Conservation (phyloP, 169 alveolate genomes). For the Eimeria sp. region DNA sequence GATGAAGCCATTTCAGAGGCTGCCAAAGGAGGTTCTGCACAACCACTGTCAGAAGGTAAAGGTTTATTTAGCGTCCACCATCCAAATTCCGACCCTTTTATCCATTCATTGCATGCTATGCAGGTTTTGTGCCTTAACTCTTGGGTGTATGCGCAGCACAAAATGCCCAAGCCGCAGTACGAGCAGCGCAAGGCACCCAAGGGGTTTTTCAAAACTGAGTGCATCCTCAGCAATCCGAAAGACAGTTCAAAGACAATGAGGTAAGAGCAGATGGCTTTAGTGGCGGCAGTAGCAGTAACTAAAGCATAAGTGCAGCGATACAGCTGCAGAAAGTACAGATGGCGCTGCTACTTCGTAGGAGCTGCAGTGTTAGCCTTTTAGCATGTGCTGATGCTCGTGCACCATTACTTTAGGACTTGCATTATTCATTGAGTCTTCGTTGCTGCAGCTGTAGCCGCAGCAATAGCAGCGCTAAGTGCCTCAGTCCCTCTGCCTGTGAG, state of each 20-base stretch:
- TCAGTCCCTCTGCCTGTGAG: background rate
- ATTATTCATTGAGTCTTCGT: too few relatives aligned
- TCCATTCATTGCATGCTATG: background rate
- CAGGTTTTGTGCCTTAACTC: background rate
- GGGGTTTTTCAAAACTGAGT: conserved; percentile 52
- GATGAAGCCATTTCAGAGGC: conserved; percentile 75
- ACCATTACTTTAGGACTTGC: background rate
- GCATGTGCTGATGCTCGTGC: background rate
- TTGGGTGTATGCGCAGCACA: conserved; percentile 75
- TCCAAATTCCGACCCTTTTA: background rate
- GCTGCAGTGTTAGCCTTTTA: background rate
- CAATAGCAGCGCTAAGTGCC: background rate
- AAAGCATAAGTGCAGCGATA: background rate
- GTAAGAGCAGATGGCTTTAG: background rate
- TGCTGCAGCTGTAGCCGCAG: background rate
- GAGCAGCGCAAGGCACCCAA: conserved; percentile 66
- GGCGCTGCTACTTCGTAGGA: background rate
- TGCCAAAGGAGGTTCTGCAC: conserved; percentile 72
- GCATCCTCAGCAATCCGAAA: conserved; percentile 52
- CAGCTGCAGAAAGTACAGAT: background rate
- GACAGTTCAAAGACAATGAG: conserved; percentile 74
- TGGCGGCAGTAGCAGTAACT: background rate
- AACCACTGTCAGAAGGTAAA: conserved; percentile 77
- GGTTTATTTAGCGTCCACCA: background rate
- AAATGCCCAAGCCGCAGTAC: conserved; percentile 77